Evolutionary conservation across 257 asterid species (phyloP), one percentile per base, ranked within the genome.

Genomic region (Capsicum chinense): DNA sequence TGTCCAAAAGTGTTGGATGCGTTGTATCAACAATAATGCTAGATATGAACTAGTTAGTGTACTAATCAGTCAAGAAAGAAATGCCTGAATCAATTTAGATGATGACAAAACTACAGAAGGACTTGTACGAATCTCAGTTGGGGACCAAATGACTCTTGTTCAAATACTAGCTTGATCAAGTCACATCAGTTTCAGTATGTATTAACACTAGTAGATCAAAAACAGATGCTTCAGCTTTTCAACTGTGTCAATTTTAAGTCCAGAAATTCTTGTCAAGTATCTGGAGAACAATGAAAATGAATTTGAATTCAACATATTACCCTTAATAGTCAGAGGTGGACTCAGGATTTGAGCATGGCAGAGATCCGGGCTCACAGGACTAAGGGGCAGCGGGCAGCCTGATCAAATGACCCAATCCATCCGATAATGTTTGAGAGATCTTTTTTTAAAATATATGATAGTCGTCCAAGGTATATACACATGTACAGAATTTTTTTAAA

Each of bases 1-100:
- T 79, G 83, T 83, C 87, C 73, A 79, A 67, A 78, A 76, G 62
- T 80, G 84, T 67, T 69, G 84, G 71, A 52, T 17, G 5, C 74
- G 35, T 39, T 83, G 81, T 57, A 21, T 62, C 56, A 66, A 9
- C 9, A 69, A 73, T 15, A 48, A 56, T 39, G 44, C 44, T 39
- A 39, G 44, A 39, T 67, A 48, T 48, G 80, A 74, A 19, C 16
- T 50, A 26, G 33, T 26, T 26, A 26, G 33, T 26, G 33, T 62
- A 70, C 52, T 39, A 16, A 21, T 39, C 79, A 5, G 2, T 71
- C 79, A 71, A 71, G 79, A 44, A 73, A 19, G 12, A 71, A 73
- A 73, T 73, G 80, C 1, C 3, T 50, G 60, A 48, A 47, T 76
- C 52, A 37, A 2, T 37, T 47, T 37, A 26, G 6, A 33, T 76